Percentiles rank a stretch among this genome's conserved stretches.
Evolutionary conservation across 148 eudicot species (phyloP).

Genomic region (Vaccinium myrtillus): DNA sequence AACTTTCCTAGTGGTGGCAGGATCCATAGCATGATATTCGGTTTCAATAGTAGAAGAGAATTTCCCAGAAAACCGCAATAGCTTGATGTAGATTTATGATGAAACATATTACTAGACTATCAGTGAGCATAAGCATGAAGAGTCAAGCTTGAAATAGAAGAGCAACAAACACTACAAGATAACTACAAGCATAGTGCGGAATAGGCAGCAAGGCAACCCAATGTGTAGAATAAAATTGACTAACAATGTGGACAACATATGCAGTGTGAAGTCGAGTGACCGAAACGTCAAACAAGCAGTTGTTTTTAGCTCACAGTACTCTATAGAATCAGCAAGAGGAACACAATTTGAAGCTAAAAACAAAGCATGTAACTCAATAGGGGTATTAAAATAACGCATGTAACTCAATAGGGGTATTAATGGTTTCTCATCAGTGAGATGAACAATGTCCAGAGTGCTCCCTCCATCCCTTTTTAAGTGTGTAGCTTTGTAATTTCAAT

Average conservation of each 20-base stretch:
- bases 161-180: not conserved
- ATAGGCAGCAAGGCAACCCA: not conserved
- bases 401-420: not conserved
- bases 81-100: not conserved
- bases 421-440: not conserved
- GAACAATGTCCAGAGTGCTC: not conserved
- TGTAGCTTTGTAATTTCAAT: too few relatives aligned
- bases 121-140: not conserved
- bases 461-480: not conserved
- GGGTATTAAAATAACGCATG: not conserved
- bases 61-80: not conserved
- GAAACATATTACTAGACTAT: not conserved
- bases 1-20: not conserved
- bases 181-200: not conserved
- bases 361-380: not conserved
- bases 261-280: not conserved
- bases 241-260: not conserved
- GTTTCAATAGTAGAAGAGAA: not conserved
- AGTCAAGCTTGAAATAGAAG: not conserved
- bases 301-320: not conserved
- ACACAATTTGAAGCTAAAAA: not conserved
- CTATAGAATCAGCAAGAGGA: not conserved
- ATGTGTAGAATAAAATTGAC: not conserved
- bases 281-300: not conserved
- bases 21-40: not conserved